These are phyloP conservation scores for Nemania sp. DNA, from an alignment of 2,329 filamentous ascomycete species.

Conservation along the genomic window DNA sequence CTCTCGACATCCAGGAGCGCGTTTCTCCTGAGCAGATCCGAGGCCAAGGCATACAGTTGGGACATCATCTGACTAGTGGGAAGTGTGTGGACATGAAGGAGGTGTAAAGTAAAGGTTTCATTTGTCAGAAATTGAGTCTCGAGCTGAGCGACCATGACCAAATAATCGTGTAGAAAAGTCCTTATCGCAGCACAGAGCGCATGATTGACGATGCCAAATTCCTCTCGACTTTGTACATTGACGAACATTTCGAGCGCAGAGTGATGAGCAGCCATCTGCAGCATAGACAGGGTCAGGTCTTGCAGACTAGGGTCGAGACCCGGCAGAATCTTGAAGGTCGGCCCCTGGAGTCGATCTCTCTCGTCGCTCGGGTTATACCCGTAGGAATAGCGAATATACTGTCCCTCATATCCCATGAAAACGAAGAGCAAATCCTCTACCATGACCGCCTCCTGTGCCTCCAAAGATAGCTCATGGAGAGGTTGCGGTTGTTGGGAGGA, in stretches of 20 bases:
- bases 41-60: constrained; percentile 84
- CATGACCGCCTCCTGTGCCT: constrained; percentile 83
- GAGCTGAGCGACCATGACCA: constrained; percentile 88
- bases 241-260: constrained; percentile 89
- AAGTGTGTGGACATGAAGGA: constrained; percentile 88
- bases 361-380: constrained; percentile 83
- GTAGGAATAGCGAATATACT: constrained; percentile 87
- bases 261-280: constrained; percentile 94
- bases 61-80: constrained; percentile 89
- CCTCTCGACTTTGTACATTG: constrained; percentile 88
- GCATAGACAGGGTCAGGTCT: constrained; percentile 84
- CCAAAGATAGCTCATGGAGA: constrained; percentile 72
- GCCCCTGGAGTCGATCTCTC: constrained; percentile 83
- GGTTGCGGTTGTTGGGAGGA: constrained; percentile 68
- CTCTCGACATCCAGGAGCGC: constrained; percentile 81
- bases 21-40: constrained; percentile 87
- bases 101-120: constrained; percentile 85
- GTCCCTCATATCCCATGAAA: constrained; percentile 98
- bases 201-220: constrained; percentile 94
- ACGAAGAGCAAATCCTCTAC: constrained; percentile 91
- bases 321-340: constrained; percentile 75
- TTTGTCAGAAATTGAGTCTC: constrained; percentile 93
- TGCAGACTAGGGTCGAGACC: constrained; percentile 90
- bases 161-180: constrained; percentile 88
- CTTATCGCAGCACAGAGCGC: constrained; percentile 94